Evolutionary conservation across 768 basidiomycete genomes (phyloP).

Genomic region (Amanita fuliginea): DNA sequence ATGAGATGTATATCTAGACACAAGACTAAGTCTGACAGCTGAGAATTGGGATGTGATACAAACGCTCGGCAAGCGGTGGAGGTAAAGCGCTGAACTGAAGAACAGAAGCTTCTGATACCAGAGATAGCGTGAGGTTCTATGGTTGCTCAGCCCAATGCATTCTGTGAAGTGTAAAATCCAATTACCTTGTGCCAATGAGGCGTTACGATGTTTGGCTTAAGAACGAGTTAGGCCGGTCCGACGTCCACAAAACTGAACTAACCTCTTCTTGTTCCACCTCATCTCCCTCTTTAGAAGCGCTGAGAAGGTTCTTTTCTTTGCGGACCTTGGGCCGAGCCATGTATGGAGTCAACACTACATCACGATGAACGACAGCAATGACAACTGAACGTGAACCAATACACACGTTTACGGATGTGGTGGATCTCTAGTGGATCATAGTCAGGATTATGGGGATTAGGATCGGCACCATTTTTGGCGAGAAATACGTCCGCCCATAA

Average conservation of each 20-base stretch:
- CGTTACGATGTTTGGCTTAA: conserved; percentile 36
- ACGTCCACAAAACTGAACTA: conserved; percentile 5
- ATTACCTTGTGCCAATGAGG: conserved; percentile 77
- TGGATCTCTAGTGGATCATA: conserved; percentile 53
- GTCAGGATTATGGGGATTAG: conserved; percentile 42
- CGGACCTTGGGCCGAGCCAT: conserved; percentile 58
- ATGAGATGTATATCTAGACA: conserved; percentile 52
- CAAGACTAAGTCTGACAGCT: conserved; percentile 9
- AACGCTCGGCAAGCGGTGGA: conserved; percentile 51
- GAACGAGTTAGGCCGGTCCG: conserved; percentile 14
- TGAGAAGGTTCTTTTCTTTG: conserved; percentile 76
- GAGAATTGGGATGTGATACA: conserved; percentile 17
- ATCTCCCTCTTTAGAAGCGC: conserved; percentile 25
- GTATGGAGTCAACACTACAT: conserved; percentile 78
- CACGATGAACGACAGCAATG: conserved; percentile 4
- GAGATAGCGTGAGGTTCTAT: conserved; percentile 79
- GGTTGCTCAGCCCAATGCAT: background rate
- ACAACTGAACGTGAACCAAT: conserved; percentile 5
- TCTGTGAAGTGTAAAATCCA: conserved; percentile 5
- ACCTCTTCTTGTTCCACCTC: conserved; percentile 43
- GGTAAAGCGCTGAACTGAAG: conserved; percentile 48
- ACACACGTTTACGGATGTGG: conserved; percentile 64
- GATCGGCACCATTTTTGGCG: conserved; percentile 50
- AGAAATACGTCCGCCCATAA: conserved; percentile 81
- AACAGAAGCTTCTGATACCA: conserved; percentile 60